Evolutionary conservation across 129 eudicot species (phyloP), one percentile per base, ranked within the genome.

Genomic region (Saussurea involucrata): DNA sequence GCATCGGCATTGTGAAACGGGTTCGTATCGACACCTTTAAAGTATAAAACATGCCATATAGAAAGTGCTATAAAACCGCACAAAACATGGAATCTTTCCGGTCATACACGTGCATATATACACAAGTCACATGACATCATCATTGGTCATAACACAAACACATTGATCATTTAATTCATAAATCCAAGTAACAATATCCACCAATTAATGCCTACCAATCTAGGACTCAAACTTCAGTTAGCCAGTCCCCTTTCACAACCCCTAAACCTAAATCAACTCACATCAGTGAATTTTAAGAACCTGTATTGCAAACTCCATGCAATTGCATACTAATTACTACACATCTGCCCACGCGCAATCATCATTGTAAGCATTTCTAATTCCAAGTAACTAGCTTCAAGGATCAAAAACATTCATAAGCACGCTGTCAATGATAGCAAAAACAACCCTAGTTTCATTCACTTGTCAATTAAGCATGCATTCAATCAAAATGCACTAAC

Each of bases 401-500:
- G 33, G 24, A 77, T 25, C 20, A 17, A 32, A 21, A 49, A 7
- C 21, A 27, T 9, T 28, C 21, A 18, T 29, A 81, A 46, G 18
- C 34, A 13, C 21, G 7, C 22, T 4, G 22, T 53, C 8, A 13
- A 5, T 17, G 9, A 49, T 17, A 76, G 42, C 9, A 25, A 71
- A 60, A 64, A 49, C 37, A 29, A 71, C 22, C 69, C 37, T 13
- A 31, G 66, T 33, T 49, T 12, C 22, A 63, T 69, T 12, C 6
- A 37, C 61, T 31, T 55, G n/a, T 67, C 63, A 53, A 53, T 37
- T 74, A 80, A 33, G 66, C 49, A 49, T 60, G 29, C 63, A 80
- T 63, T 63, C 76, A 72, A 79, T 40, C 63, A 79, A 70, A 85
- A 85, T 74, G 80, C 85, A 84, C 67, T 53, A 77, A 66, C 44